Conservation (phyloP, 805 yeast species). For the Monosporozyma siamensis region DNA sequence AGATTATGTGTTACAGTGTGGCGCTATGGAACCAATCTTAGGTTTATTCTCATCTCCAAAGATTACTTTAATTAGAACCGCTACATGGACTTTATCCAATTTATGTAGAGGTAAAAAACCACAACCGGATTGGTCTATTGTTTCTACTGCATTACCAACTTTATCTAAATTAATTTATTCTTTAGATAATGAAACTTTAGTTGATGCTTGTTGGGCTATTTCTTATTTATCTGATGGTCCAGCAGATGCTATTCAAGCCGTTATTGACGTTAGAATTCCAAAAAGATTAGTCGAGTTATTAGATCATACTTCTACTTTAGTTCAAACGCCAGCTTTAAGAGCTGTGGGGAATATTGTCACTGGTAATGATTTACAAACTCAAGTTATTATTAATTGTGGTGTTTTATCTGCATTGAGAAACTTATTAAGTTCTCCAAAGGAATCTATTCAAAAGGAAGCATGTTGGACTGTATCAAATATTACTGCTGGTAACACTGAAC, state of each 20-base stretch:
- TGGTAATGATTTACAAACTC: conserved; percentile 93
- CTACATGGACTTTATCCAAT: conserved; percentile 96
- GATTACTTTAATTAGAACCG: conserved; percentile 87
- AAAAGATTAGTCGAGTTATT: conserved; percentile 86
- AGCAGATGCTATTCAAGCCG: conserved; percentile 89
- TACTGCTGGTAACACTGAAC: conserved; percentile 93
- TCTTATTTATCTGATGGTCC: conserved; percentile 92
- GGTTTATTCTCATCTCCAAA: conserved; percentile 69
- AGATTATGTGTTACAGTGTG: conserved; percentile 75
- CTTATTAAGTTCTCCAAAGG: conserved; percentile 75
- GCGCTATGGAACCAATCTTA: conserved; percentile 85
- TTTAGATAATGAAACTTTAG: conserved; percentile 83
- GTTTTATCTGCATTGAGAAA: conserved; percentile 79
- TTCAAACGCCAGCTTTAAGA: conserved; percentile 94
- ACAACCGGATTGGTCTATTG: conserved; percentile 89
- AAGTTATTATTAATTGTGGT: conserved; percentile 86
- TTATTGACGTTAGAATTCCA: conserved; percentile 92
- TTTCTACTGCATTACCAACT: conserved; percentile 81
- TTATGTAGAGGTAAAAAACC: conserved; percentile 95
- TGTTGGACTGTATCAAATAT: conserved; percentile 98
- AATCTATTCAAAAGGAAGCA: conserved; percentile 90
- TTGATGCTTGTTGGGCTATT: conserved; percentile 98
- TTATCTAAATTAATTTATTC: conserved; percentile 85
- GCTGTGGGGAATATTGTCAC: conserved; percentile 98
- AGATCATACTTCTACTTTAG: conserved; percentile 71